These are phyloP conservation scores for Prunus armeniaca DNA, from an alignment of 306 rosid genomes.

Conservation along the genomic window DNA sequence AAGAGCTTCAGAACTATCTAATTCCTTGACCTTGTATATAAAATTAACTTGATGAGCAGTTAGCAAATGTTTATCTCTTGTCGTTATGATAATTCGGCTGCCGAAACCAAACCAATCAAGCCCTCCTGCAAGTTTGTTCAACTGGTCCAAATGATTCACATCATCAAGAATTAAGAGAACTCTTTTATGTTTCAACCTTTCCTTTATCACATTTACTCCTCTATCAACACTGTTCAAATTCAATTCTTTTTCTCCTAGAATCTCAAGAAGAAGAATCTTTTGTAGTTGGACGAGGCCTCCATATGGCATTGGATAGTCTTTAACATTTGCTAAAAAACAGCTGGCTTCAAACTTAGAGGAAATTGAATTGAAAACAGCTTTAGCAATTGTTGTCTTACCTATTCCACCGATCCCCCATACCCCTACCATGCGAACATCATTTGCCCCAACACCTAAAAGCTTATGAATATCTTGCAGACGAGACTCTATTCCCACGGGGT, in stretches of 20 bases:
- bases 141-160: background rate
- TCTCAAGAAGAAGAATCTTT: background rate
- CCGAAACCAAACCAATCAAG: background rate
- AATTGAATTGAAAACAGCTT: background rate
- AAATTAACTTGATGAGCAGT: background rate
- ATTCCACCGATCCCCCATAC: background rate
- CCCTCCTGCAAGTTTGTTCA: background rate
- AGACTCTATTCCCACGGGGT: background rate
- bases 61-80: background rate
- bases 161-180: constrained; percentile 12
- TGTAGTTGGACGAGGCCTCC: background rate
- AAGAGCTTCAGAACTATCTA: background rate
- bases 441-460: background rate
- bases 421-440: background rate
- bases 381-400: background rate
- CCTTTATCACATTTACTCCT: background rate
- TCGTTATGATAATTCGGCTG: constrained; percentile 16
- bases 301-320: background rate
- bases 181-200: background rate
- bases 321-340: background rate
- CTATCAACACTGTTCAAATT: background rate
- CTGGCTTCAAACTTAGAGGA: background rate
- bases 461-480: background rate
- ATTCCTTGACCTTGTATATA: background rate
- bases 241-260: background rate